phyloP scores from a whole-genome alignment of 441 rosid genomes.

The Corymbia citriodora region DNA sequence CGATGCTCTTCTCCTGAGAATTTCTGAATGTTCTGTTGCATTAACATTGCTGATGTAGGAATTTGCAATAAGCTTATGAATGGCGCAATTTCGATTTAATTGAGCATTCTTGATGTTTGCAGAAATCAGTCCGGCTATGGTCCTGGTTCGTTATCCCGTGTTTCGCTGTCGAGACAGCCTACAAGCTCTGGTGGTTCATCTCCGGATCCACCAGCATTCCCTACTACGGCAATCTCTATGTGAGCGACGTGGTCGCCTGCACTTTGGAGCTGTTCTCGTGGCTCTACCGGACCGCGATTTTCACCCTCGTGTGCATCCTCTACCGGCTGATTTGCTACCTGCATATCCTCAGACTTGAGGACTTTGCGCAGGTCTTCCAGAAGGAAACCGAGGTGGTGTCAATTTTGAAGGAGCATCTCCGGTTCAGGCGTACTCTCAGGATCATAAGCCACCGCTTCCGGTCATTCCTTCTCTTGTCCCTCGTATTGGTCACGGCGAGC shows the following conservation, averaged over 20 bases:
- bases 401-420: conserved; percentile 57
- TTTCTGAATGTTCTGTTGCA: neutral
- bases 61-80: neutral
- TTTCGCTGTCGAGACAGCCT: conserved; percentile 53
- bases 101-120: conserved; percentile 13
- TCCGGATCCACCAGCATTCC: conserved; percentile 61
- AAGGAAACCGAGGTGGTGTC: conserved; percentile 62
- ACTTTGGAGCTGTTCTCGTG: conserved; percentile 69
- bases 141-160: conserved; percentile 69
- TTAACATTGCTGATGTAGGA: neutral
- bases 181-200: conserved; percentile 86
- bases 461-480: conserved; percentile 49
- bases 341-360: conserved; percentile 64
- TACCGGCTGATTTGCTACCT: conserved; percentile 64
- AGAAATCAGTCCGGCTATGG: conserved; percentile 70
- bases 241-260: conserved; percentile 49
- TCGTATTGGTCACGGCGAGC: conserved; percentile 67
- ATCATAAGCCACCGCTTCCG: conserved; percentile 87
- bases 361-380: conserved; percentile 63
- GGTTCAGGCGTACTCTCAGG: conserved; percentile 56
- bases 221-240: conserved; percentile 35
- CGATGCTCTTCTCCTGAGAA: neutral
- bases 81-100: neutral
- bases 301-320: conserved; percentile 62
- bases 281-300: conserved; percentile 68